These are phyloP conservation scores for Zygotorulaspora danielsina DNA, from an alignment of 805 yeast genomes.

Conservation along the genomic window DNA sequence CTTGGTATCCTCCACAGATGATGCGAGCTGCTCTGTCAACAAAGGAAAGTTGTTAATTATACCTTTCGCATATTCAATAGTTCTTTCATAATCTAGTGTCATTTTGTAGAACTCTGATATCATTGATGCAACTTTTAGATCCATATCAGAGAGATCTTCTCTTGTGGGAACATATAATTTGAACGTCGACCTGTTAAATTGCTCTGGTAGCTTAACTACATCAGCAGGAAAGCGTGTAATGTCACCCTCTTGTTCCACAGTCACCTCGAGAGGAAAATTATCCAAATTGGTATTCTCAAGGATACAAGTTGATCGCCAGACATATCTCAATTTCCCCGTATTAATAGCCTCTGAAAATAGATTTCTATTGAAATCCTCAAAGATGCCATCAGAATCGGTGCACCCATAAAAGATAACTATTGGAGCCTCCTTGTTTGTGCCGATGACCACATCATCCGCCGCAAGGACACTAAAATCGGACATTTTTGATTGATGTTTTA, in stretches of 20 bases:
- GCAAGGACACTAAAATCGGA: conserved; percentile 23
- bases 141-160: conserved; percentile 39
- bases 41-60: conserved; percentile 42
- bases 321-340: conserved; percentile 63
- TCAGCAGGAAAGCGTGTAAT: conserved; percentile 32
- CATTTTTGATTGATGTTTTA: conserved; percentile 19
- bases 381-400: conserved; percentile 42
- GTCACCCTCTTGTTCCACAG: conserved; percentile 32
- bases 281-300: conserved; percentile 17
- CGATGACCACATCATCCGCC: conserved; percentile 64
- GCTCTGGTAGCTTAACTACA: conserved; percentile 14
- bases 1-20: conserved; percentile 8
- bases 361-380: conserved; percentile 54
- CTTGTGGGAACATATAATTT: conserved; percentile 15
- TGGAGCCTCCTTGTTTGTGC: conserved; percentile 46
- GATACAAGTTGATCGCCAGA: conserved; percentile 62
- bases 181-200: conserved; percentile 39
- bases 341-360: conserved; percentile 51
- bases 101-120: conserved; percentile 39
- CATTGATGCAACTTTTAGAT: conserved; percentile 65
- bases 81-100: conserved; percentile 35
- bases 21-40: conserved; percentile 19
- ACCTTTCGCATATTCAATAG: conserved; percentile 34
- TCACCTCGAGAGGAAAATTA: conserved; percentile 33
- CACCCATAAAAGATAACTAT: conserved; percentile 66